These are phyloP conservation scores for Achaetomium macrosporum DNA, from an alignment of 2,329 filamentous ascomycete genomes.

Conservation along the genomic window DNA sequence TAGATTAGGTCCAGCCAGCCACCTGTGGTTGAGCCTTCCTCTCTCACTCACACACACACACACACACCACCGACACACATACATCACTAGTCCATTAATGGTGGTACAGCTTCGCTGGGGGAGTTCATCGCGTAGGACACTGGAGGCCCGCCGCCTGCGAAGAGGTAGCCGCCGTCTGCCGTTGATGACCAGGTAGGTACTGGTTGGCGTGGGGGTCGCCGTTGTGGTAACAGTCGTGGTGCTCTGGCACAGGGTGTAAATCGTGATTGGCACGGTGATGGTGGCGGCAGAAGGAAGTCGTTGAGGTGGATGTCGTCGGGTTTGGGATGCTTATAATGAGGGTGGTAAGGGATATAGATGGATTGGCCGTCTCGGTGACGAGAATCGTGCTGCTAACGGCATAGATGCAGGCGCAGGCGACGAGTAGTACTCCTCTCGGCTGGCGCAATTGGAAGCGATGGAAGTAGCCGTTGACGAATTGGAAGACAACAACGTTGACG, in stretches of 20 bases:
- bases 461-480: too few relatives aligned
- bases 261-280: neutral
- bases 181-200: too few relatives aligned
- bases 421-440: slow-evolving; percentile 1
- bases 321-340: neutral
- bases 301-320: neutral
- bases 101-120: too few relatives aligned
- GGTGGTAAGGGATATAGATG: neutral
- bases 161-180: too few relatives aligned
- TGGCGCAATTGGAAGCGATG: slow-evolving; percentile 1
- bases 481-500: neutral
- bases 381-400: neutral
- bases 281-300: neutral
- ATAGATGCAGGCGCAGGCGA: slow-evolving; percentile 3
- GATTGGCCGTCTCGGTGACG: neutral
- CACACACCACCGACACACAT: too few relatives aligned
- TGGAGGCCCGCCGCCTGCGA: too few relatives aligned
- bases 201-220: neutral
- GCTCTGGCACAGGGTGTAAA: slow-evolving; percentile 18
- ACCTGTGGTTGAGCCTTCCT: too few relatives aligned
- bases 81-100: too few relatives aligned
- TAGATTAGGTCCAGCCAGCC: too few relatives aligned
- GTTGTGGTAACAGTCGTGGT: slow-evolving; percentile 28
- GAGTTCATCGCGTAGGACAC: too few relatives aligned
- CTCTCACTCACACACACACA: too few relatives aligned